phyloP scores from a whole-genome alignment of 805 yeast species.

The Schwanniomyces vanrijiae region DNA sequence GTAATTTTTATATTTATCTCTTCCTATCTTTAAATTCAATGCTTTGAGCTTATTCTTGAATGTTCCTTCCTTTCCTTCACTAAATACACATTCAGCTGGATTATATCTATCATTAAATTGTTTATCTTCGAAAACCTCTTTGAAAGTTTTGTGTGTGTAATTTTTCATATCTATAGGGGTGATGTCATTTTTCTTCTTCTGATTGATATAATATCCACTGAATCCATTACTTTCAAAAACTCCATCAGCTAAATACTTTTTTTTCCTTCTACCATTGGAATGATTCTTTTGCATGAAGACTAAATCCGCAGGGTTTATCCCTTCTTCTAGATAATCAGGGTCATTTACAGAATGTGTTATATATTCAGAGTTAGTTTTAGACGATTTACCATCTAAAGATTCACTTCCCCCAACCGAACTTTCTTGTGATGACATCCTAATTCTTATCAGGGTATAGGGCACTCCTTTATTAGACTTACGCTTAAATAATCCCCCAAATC shows the following conservation, averaged over 20 bases:
- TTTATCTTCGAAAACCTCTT: slow-evolving; percentile 35
- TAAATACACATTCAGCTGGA: slow-evolving; percentile 42
- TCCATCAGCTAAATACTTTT: not conserved
- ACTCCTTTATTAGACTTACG: not conserved
- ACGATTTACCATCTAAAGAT: slow-evolving; percentile 8
- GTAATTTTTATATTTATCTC: slow-evolving; percentile 31
- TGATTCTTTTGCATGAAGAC: slow-evolving; percentile 19
- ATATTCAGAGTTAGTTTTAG: slow-evolving; percentile 5
- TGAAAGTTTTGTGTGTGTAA: slow-evolving; percentile 41
- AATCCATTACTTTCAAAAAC: not conserved
- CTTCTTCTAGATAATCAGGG: slow-evolving; percentile 28
- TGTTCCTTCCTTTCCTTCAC: slow-evolving; percentile 21
- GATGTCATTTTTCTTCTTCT: slow-evolving; percentile 33
- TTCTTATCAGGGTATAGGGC: not conserved
- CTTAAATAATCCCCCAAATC: not conserved
- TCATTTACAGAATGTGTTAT: slow-evolving; percentile 8
- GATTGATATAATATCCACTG: slow-evolving; percentile 37
- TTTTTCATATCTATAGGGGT: slow-evolving; percentile 33
- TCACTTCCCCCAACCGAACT: not conserved
- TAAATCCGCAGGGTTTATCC: slow-evolving; percentile 41
- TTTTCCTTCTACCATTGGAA: not conserved
- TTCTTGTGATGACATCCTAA: not conserved
- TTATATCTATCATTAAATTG: slow-evolving; percentile 30
- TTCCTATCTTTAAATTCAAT: slow-evolving; percentile 28
- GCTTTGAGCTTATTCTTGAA: slow-evolving; percentile 27